These are phyloP conservation scores for Oryza punctata DNA, from an alignment of 176 grass and related monocot species.

Conservation along the genomic window DNA sequence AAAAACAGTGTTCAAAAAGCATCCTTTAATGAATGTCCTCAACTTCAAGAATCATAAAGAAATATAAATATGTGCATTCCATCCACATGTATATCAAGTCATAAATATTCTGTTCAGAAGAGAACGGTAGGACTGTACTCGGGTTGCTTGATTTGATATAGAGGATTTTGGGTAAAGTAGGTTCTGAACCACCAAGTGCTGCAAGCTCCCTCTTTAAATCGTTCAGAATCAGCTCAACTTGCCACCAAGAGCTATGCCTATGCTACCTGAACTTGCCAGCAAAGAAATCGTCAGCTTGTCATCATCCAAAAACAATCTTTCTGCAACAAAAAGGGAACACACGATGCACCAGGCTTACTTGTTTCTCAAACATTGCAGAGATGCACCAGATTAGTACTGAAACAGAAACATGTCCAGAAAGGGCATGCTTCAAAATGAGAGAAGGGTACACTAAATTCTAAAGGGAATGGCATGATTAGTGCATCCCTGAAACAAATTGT, in stretches of 20 bases:
- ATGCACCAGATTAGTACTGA: background rate
- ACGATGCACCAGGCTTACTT: background rate
- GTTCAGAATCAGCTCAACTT: background rate
- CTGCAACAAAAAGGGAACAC: background rate
- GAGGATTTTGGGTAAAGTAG: background rate
- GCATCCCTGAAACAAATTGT: background rate
- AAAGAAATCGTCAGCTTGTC: background rate
- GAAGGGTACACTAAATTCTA: background rate
- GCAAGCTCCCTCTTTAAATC: background rate
- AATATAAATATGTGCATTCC: background rate
- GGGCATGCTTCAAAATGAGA: background rate
- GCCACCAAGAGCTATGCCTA: slow-evolving; percentile 1
- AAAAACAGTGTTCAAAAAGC: background rate
- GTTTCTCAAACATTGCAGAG: background rate
- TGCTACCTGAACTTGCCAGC: background rate
- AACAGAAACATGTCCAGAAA: slow-evolving; percentile 3
- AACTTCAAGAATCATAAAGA: slow-evolving; percentile 48
- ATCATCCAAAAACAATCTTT: background rate
- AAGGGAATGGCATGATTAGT: background rate
- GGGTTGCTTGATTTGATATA: background rate
- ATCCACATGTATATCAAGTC: background rate
- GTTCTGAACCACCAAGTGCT: background rate
- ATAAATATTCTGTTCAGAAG: background rate
- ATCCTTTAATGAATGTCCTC: slow-evolving; percentile 10
- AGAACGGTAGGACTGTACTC: background rate